phyloP scores from a whole-genome alignment of 345 rosid species.

The Conringia planisiliqua region DNA sequence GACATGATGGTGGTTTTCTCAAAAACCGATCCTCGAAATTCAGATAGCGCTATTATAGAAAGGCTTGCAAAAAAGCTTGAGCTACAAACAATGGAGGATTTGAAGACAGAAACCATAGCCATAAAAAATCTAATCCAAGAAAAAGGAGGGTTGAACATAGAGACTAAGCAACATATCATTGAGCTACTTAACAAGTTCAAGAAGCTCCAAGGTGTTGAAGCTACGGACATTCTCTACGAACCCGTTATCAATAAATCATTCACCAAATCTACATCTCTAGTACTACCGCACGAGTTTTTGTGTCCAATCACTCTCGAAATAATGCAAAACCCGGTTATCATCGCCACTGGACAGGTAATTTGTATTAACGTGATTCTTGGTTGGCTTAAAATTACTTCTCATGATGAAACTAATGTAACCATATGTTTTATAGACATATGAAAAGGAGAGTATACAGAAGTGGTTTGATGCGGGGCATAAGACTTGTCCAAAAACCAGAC shows the following conservation, averaged over 20 bases:
- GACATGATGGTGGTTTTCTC: constrained; percentile 75
- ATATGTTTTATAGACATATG: constrained; percentile 51
- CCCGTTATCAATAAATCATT: constrained; percentile 35
- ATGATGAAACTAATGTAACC: constrained; percentile 1
- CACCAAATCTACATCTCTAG: constrained; percentile 41
- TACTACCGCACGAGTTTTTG: constrained; percentile 73
- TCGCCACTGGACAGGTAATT: constrained; percentile 75
- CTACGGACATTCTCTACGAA: constrained; percentile 37
- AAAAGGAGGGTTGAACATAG: constrained; percentile 37
- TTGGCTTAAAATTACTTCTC: neutral
- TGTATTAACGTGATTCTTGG: neutral
- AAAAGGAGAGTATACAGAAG: constrained; percentile 64
- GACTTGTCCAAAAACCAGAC: constrained; percentile 76
- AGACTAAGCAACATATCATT: constrained; percentile 49
- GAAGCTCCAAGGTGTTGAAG: constrained; percentile 53
- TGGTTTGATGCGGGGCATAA: constrained; percentile 69
- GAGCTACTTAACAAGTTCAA: constrained; percentile 69
- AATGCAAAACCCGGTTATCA: constrained; percentile 75
- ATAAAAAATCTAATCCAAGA: constrained; percentile 45
- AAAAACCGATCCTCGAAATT: constrained; percentile 52
- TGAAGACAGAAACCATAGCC: constrained; percentile 57
- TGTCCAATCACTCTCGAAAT: constrained; percentile 81
- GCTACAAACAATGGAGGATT: constrained; percentile 47
- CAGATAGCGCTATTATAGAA: constrained; percentile 65
- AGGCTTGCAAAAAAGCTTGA: constrained; percentile 76